Evolutionary conservation across 805 yeast species (phyloP).

Genomic region (Lipomyces kockii): DNA sequence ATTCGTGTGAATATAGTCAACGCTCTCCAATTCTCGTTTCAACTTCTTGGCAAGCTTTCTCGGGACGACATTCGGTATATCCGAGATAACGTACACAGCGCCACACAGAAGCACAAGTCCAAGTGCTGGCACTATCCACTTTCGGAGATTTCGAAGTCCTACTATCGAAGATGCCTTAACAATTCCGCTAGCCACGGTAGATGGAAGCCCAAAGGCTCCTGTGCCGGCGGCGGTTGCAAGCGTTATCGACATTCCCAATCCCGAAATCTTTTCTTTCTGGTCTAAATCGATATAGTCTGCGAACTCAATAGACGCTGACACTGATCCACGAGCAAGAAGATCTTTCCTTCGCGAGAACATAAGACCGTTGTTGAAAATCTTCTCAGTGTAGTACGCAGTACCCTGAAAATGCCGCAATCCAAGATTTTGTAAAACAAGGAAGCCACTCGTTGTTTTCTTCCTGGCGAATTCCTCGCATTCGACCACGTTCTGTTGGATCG

Average conservation of each 20-base stretch:
- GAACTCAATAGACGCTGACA: constrained; percentile 58
- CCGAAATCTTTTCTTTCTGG: constrained; percentile 28
- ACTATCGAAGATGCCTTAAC: constrained; percentile 15
- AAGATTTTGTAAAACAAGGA: constrained; percentile 61
- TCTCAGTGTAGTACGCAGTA: constrained; percentile 58
- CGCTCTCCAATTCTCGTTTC: constrained; percentile 59
- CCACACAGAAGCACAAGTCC: constrained; percentile 58
- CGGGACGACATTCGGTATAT: constrained; percentile 88
- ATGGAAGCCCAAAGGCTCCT: constrained; percentile 29
- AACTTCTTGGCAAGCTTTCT: constrained; percentile 78
- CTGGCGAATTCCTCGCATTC: constrained; percentile 74
- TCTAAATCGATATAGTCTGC: constrained; percentile 72
- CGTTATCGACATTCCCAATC: constrained; percentile 36
- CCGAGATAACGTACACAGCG: constrained; percentile 67
- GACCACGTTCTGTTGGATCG: constrained; percentile 65
- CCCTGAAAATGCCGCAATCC: constrained; percentile 68
- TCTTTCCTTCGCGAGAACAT: constrained; percentile 86
- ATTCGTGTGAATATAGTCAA: constrained; percentile 80
- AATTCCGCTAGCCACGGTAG: constrained; percentile 14
- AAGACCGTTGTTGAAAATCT: constrained; percentile 67
- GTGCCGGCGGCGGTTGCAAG: constrained; percentile 36
- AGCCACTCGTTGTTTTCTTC: constrained; percentile 59
- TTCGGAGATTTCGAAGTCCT: constrained; percentile 40
- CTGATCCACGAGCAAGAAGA: constrained; percentile 48
- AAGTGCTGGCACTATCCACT: constrained; percentile 59